Conservation (phyloP, 2,329 filamentous ascomycete genomes). For the Cercospora sp. region DNA sequence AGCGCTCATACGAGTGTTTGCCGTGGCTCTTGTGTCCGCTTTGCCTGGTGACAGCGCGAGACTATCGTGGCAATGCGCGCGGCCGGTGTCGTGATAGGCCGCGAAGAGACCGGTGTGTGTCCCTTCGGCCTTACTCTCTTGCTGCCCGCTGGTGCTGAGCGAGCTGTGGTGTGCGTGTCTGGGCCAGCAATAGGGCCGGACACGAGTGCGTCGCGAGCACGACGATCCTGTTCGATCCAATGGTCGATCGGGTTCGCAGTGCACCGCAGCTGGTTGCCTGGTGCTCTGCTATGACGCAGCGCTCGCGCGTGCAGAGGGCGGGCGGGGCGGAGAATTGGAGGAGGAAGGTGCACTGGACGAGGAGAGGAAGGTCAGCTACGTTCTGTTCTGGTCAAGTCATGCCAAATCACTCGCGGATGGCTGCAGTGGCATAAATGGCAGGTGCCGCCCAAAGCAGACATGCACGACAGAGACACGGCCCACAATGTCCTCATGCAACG, state of each 20-base stretch:
- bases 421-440: slow-evolving; percentile 25
- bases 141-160: slow-evolving; percentile 18
- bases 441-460: slow-evolving; percentile 8
- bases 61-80: slow-evolving; percentile 21
- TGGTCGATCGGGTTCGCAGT: slow-evolving; percentile 16
- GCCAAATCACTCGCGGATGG: slow-evolving; percentile 29
- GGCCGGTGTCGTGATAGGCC: slow-evolving; percentile 3
- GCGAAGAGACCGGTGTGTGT: slow-evolving; percentile 19
- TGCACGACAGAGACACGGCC: slow-evolving; percentile 1
- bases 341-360: slow-evolving; percentile 21
- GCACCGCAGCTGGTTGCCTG: slow-evolving; percentile 26
- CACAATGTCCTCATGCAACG: slow-evolving; percentile 18
- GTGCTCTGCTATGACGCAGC: slow-evolving; percentile 27
- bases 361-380: slow-evolving; percentile 20
- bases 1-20: slow-evolving; percentile 27
- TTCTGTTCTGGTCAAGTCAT: slow-evolving; percentile 17
- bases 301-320: slow-evolving; percentile 16
- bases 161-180: slow-evolving; percentile 18
- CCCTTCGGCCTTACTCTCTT: slow-evolving; percentile 22
- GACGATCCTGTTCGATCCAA: slow-evolving; percentile 22
- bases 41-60: slow-evolving; percentile 20
- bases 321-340: slow-evolving; percentile 14
- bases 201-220: slow-evolving; percentile 14
- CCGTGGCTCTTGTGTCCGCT: slow-evolving; percentile 21
- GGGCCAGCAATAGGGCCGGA: slow-evolving; percentile 22